Base-by-base conservation (phyloP, 2,329 filamentous ascomycete genomes). In the Pseudocercospora ulei region DNA sequence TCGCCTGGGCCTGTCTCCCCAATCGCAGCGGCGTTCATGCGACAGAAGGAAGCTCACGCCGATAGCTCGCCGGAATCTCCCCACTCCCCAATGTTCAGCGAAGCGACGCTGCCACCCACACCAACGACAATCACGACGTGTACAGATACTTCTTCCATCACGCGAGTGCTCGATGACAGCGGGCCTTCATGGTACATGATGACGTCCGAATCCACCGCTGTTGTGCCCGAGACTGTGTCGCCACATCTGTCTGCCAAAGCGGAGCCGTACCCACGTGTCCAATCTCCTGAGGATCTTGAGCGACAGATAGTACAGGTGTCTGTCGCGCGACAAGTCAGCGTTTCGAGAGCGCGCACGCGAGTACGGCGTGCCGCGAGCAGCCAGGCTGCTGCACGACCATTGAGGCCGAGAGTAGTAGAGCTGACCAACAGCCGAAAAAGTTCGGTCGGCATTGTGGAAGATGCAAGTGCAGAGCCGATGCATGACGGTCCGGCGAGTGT, bases 331-430 rank as follows among this genome's bases (percentile, higher is more conserved):
- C 50, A 56, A 35, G 54, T 56, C 17, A 54, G 50, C 19, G 53
- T 58, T 9, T 51, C 41, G 26, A 39, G 42, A 9, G 54, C 53
- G 7, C 30, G 52, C 17, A 48, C 36, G 7, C 33, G 45, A 33
- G 53, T 55, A 1, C 44, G 51, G 41, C 38, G 44, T 28, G 51
- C 53, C 12, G 44, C 47, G 20, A 46, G 37, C 30, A 49, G 42
- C 19, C 37, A 37, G 25, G 35, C 33, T 9, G 50, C 42, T 11
- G 57, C 52, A 33, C 54, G 54, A 35, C 56, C 56, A 7, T 22
- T 59, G 8, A 31, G 48, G 14, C 58, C 58, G 12, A 41, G 52
- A 18, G 50, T 61, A 2, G 56, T 61, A 29, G 53, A 59, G 26
- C 33, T 61, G 41, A 43, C 34, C 6, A 51, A 47, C 39, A 52